A percentile compares a stretch with the other conserved stretches of the same genome.
phyloP scores from a whole-genome alignment of 1,284 basidiomycete species.

The Anthracocystis setariae region DNA sequence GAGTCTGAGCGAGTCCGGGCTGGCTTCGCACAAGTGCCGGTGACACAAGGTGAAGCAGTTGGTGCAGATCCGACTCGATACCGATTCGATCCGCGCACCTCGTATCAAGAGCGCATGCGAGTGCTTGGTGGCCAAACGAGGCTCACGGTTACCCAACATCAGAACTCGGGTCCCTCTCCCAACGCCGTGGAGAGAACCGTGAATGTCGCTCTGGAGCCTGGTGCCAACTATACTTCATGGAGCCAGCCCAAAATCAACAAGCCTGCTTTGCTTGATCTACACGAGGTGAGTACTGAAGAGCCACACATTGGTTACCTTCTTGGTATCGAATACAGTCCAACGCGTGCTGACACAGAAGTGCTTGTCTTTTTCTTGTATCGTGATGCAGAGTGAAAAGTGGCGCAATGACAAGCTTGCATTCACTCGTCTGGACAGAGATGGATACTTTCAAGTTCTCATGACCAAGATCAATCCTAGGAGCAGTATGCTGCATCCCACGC shows the following conservation, averaged over 20 bases:
- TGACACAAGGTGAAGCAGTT: background rate
- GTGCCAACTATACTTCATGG: slow-evolving; percentile 28
- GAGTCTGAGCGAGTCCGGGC: slow-evolving; percentile 5
- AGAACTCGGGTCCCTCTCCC: slow-evolving; percentile 11
- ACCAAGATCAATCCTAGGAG: slow-evolving; percentile 8
- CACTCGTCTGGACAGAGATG: slow-evolving; percentile 15
- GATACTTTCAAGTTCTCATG: slow-evolving; percentile 18
- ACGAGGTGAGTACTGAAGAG: slow-evolving; percentile 4
- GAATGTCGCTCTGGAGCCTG: slow-evolving; percentile 30
- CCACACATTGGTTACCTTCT: background rate
- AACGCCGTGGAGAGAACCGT: slow-evolving; percentile 27
- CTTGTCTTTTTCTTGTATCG: too few species aligned
- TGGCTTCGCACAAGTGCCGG: slow-evolving; percentile 22
- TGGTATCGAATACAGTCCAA: background rate
- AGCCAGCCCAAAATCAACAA: slow-evolving; percentile 19
- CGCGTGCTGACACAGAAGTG: slow-evolving; percentile 1
- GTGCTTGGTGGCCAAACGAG: slow-evolving; percentile 3
- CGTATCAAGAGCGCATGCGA: slow-evolving; percentile 37
- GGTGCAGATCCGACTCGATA: slow-evolving; percentile 6
- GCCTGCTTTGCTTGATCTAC: slow-evolving; percentile 8
- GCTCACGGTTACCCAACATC: slow-evolving; percentile 15
- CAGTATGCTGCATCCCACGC: slow-evolving; percentile 32
- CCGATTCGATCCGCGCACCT: slow-evolving; percentile 5
- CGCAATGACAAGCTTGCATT: slow-evolving; percentile 8
- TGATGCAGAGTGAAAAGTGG: slow-evolving; percentile 6